These are phyloP conservation scores for Glomus cerebriforme DNA, from an alignment of 192 early-diverging fungal species.

Conservation along the genomic window DNA sequence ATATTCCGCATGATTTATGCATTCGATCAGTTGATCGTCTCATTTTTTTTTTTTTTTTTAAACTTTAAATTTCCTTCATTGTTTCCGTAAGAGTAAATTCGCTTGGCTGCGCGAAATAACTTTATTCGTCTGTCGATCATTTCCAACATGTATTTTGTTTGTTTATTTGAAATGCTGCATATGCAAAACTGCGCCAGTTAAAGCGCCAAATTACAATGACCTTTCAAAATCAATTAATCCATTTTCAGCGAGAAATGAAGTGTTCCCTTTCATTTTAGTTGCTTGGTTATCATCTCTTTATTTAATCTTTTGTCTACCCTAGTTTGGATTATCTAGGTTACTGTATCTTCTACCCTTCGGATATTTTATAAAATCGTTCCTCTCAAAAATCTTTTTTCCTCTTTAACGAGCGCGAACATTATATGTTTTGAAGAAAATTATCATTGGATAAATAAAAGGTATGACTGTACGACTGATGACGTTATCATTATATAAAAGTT, in stretches of 20 bases:
- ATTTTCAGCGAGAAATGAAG: not conserved
- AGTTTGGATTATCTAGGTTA: not conserved
- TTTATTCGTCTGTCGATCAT: not conserved
- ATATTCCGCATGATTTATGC: not conserved
- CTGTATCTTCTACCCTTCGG: not conserved
- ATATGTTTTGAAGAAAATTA: not conserved
- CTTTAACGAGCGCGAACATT: not conserved
- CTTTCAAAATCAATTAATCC: not conserved
- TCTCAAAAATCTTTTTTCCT: not conserved
- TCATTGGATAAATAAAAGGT: slow-evolving; percentile 15
- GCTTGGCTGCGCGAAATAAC: not conserved
- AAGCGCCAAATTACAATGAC: not conserved
- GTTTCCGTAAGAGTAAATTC: not conserved
- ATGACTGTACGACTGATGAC: slow-evolving; percentile 9
- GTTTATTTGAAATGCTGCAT: not conserved
- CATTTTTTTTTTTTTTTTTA: too few relatives aligned
- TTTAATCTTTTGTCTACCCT: not conserved
- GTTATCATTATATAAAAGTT: not conserved
- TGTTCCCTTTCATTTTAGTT: too few relatives aligned
- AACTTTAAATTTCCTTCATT: not conserved
- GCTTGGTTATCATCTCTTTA: not conserved
- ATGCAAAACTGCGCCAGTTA: not conserved
- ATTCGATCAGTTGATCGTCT: too few relatives aligned
- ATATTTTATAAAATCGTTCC: not conserved
- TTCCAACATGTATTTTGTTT: not conserved